These are phyloP conservation scores for Lanmaoa pseudosensibilis DNA, from an alignment of 768 basidiomycete genomes.

Conservation along the genomic window DNA sequence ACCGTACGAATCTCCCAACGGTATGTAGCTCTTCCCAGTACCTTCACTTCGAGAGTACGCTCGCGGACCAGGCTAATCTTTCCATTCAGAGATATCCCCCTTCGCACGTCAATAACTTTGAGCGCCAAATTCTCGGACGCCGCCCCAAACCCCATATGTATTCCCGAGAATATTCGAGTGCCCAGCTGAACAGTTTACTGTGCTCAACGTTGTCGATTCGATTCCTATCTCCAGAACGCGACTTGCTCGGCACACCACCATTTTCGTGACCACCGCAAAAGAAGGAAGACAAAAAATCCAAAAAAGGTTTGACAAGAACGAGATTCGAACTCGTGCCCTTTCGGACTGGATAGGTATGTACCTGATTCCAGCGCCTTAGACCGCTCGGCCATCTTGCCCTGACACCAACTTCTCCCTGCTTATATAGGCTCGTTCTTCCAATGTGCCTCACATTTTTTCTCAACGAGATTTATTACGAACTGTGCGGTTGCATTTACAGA, in stretches of 20 bases:
- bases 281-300: background rate
- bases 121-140: background rate
- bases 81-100: too few relatives aligned
- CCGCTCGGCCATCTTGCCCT: constrained; percentile 55
- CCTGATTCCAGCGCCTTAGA: constrained; percentile 62
- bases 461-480: too few relatives aligned
- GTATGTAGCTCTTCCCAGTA: background rate
- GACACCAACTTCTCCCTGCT: background rate
- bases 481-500: too few relatives aligned
- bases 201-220: background rate
- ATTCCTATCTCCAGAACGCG: background rate
- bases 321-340: constrained; percentile 33
- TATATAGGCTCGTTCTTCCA: background rate
- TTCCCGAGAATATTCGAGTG: background rate
- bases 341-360: constrained; percentile 22
- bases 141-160: background rate
- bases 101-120: background rate
- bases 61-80: background rate
- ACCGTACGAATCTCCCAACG: background rate
- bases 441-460: too few relatives aligned
- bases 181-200: background rate
- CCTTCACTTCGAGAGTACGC: background rate
- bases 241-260: background rate
- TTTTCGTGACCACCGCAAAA: too few relatives aligned
- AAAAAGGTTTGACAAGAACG: constrained; percentile 33